phyloP scores from a whole-genome alignment of 371 early-diverging fungal genomes.

The Actinomortierella wolfii region DNA sequence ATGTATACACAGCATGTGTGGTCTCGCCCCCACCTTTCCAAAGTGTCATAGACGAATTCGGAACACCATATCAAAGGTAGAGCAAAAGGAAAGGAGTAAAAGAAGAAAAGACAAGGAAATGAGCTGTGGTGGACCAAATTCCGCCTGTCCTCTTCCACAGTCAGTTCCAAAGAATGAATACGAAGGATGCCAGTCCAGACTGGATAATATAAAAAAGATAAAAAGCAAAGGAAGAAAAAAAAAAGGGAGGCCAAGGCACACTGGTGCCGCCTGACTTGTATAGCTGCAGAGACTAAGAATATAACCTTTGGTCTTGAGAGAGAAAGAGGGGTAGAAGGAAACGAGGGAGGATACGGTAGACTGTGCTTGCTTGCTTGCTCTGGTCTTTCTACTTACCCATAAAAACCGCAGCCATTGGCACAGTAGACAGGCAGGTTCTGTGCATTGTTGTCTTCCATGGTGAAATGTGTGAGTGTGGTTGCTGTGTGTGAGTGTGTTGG shows the following conservation, averaged over 20 bases:
- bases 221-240: background rate
- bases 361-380: no score
- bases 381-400: constrained; percentile 48
- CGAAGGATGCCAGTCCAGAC: background rate
- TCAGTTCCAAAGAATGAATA: no score
- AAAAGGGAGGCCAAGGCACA: background rate
- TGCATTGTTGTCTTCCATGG: constrained; percentile 65
- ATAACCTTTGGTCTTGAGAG: background rate
- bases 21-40: no score
- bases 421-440: constrained; percentile 58
- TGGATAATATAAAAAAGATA: background rate
- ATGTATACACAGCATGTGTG: no score
- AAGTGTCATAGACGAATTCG: no score
- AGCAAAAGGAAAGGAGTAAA: constrained; percentile 1
- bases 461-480: background rate
- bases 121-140: background rate
- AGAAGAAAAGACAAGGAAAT: constrained; percentile 1
- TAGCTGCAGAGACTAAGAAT: background rate
- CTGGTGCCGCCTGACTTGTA: background rate
- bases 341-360: background rate
- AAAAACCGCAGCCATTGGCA: constrained; percentile 70
- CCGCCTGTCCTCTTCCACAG: no score
- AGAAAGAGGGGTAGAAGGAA: background rate
- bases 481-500: constrained; percentile 1
- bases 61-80: no score